These are phyloP conservation scores for Dimargaris verticillata DNA, from an alignment of 192 early-diverging fungal genomes.

Conservation along the genomic window DNA sequence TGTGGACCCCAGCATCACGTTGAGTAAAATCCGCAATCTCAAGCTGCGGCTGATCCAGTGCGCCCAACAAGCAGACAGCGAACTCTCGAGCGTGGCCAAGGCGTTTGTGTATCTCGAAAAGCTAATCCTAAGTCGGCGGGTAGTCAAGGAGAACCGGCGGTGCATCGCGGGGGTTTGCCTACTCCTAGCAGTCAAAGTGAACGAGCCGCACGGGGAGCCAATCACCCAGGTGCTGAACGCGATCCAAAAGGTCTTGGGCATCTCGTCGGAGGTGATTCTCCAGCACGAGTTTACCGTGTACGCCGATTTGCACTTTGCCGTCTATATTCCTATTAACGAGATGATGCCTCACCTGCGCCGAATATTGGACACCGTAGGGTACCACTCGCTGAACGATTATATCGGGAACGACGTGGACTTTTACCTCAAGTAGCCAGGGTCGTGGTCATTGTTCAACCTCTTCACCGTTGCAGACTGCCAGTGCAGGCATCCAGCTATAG, in stretches of 20 bases:
- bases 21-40: constrained; percentile 74
- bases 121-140: constrained; percentile 60
- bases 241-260: constrained; percentile 57
- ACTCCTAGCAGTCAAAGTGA: constrained; percentile 69
- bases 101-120: constrained; percentile 95
- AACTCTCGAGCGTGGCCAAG: constrained; percentile 74
- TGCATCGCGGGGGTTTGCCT: constrained; percentile 62
- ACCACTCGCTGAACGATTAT: neutral
- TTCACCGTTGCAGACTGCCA: no score
- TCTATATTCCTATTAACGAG: constrained; percentile 73
- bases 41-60: constrained; percentile 58
- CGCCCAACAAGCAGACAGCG: constrained; percentile 52
- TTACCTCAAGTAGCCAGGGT: neutral
- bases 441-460: neutral
- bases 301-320: constrained; percentile 74
- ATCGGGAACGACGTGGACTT: constrained; percentile 1
- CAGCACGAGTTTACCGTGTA: constrained; percentile 86
- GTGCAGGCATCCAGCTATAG: neutral
- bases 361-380: constrained; percentile 49
- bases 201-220: constrained; percentile 59
- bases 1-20: constrained; percentile 60
- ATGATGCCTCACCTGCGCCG: constrained; percentile 87
- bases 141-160: constrained; percentile 54
- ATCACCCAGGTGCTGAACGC: constrained; percentile 46
- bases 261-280: constrained; percentile 59